Conservation (phyloP, 148 eudicot species). For the Silene conica region DNA sequence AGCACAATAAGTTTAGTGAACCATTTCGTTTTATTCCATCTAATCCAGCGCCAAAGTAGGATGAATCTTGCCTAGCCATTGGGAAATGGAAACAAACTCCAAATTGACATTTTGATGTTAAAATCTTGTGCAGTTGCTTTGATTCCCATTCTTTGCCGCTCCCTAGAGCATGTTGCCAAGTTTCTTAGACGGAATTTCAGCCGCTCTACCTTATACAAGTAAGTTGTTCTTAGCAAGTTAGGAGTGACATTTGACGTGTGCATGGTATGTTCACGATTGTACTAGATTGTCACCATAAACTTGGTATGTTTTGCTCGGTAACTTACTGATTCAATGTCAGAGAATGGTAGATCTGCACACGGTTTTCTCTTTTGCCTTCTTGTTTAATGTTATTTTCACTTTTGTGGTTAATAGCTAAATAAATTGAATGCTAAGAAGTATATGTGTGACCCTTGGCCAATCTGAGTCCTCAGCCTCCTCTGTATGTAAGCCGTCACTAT, state of each 20-base stretch:
- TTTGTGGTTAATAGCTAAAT: not conserved
- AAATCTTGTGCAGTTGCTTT: slow-evolving; percentile 69
- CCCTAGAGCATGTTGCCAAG: slow-evolving; percentile 84
- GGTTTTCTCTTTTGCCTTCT: not conserved
- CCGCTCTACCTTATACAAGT: slow-evolving; percentile 83
- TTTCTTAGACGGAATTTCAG: slow-evolving; percentile 86
- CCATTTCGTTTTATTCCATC: too few relatives aligned
- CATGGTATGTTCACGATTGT: not conserved
- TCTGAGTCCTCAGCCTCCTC: not conserved
- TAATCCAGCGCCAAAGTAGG: too few relatives aligned
- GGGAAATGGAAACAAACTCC: not conserved
- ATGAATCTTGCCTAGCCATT: not conserved
- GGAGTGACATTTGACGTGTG: not conserved
- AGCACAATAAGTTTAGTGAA: too few relatives aligned
- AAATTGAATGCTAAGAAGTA: not conserved
- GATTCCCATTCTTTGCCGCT: slow-evolving; percentile 76
- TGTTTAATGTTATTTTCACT: too few relatives aligned
- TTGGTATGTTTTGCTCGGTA: not conserved
- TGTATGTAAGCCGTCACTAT: not conserved
- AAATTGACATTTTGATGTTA: slow-evolving; percentile 6
- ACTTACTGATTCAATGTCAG: not conserved
- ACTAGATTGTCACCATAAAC: not conserved
- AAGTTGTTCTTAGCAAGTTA: slow-evolving; percentile 1
- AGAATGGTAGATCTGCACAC: not conserved
- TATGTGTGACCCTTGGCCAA: not conserved